Conservation (phyloP, 371 early-diverging fungal genomes). For the Umbelopsis sp. region DNA sequence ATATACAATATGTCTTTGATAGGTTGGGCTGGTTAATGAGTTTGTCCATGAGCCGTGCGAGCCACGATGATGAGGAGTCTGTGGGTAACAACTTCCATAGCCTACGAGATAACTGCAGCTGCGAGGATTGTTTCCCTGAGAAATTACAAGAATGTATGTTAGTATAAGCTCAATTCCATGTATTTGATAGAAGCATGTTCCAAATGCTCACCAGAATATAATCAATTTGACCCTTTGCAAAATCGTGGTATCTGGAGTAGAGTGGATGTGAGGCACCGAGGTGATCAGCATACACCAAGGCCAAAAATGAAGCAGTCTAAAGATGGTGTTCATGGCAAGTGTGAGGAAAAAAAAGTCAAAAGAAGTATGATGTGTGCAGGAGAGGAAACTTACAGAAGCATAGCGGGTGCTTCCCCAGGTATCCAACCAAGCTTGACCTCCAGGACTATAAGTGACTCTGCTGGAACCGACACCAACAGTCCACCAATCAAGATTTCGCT, state of each 20-base stretch:
- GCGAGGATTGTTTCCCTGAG: slow-evolving; percentile 6
- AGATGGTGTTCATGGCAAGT: slow-evolving; percentile 35
- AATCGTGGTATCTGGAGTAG: slow-evolving; percentile 34
- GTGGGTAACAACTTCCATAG: background rate
- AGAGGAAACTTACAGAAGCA: slow-evolving; percentile 16
- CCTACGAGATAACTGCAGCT: slow-evolving; percentile 12
- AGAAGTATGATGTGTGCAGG: slow-evolving; percentile 51
- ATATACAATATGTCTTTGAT: slow-evolving; percentile 11
- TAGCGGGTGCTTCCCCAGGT: background rate
- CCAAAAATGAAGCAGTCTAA: slow-evolving; percentile 28
- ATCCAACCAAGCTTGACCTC: background rate
- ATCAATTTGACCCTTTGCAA: slow-evolving; percentile 47
- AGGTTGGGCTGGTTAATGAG: background rate
- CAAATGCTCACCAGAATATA: slow-evolving; percentile 37
- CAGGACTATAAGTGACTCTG: slow-evolving; percentile 14
- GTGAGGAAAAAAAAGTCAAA: slow-evolving; percentile 34
- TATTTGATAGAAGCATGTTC: too few relatives aligned
- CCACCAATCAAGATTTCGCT: slow-evolving; percentile 11
- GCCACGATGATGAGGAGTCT: slow-evolving; percentile 6
- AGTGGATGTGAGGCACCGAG: slow-evolving; percentile 21
- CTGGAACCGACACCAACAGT: background rate
- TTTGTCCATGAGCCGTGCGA: slow-evolving; percentile 11
- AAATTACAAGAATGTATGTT: too few relatives aligned
- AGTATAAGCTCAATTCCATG: too few relatives aligned
- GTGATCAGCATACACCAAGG: slow-evolving; percentile 23